Evolutionary conservation across 2,329 filamentous ascomycete species (phyloP), one percentile per base, ranked within the genome.

Genomic region (Capronia coronata): DNA sequence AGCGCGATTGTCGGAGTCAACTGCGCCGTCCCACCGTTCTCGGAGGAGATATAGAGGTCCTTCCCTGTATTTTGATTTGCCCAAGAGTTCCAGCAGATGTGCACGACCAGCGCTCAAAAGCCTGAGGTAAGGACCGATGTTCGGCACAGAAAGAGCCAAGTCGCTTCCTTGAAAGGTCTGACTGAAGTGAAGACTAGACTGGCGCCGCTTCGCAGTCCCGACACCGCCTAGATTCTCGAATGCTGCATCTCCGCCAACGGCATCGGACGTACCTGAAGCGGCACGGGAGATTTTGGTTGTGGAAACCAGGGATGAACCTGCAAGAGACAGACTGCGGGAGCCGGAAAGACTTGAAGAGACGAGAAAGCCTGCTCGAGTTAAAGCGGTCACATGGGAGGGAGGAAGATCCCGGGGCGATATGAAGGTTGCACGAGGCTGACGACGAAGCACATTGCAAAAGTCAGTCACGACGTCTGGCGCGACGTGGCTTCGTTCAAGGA

Each of bases 21-120:
- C 67, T 6, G 78, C 78, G n/a, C 80, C 80, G 52, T 83, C 76
- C 80, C 80, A 84, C 16, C 77, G 75, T 61, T 83, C 79, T 19
- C 70, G 70, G 6, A 83, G 65, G 6, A 79, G 62, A 37, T 71
- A 68, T 23, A 78, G 57, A 0, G 79, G 78, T 1, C 72, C 72
- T 62, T 82, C 78, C 16, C 48, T 58, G 34, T 70, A 69, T 56
- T 73, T 74, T 42, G 68, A 71, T 58, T 77, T 76, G 18, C 65
- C 67, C 1, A 83, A 63, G 2, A 82, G 67, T 11, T 65, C 58
- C 2, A 82, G 60, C 2, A 83, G 63, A 59, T 82, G 78, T 4
- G 68, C 65, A 5, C 80, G 74, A 11, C 76, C 76, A 22, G 74
- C 68, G 14, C 70, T 69, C 2, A 83, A 66, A 7, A 83, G 69